A percentile compares a stretch with the other conserved stretches of the same genome.
Evolutionary conservation across 2,329 filamentous ascomycete species (phyloP).

Genomic region (Ceratocystis cacaofunesta): DNA sequence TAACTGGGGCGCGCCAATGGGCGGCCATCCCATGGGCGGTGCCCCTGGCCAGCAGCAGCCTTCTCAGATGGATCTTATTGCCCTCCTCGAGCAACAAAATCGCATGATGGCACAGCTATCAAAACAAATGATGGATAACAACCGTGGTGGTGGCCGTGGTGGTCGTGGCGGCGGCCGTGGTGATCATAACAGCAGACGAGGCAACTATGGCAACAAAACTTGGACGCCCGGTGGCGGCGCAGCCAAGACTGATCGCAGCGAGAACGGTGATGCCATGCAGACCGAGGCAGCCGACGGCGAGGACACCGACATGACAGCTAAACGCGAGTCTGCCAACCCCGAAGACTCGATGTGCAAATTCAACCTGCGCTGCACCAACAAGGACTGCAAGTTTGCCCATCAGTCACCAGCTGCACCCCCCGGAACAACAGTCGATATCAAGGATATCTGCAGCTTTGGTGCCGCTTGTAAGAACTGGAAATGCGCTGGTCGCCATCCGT

Average conservation of each 20-base stretch:
- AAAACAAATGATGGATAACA: constrained; percentile 38
- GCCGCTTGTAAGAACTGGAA: constrained; percentile 92
- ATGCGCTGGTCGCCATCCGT: constrained; percentile 82
- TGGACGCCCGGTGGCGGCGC: constrained; percentile 20
- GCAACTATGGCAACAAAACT: constrained; percentile 28
- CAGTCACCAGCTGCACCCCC: constrained; percentile 81
- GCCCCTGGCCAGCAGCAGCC: constrained; percentile 24
- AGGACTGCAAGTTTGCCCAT: constrained; percentile 83
- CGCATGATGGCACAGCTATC: constrained; percentile 69
- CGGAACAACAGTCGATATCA: constrained; percentile 61
- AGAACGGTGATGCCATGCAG: constrained; percentile 25
- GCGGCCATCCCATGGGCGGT: constrained; percentile 6
- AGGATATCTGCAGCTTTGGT: constrained; percentile 68
- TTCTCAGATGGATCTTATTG: constrained; percentile 46
- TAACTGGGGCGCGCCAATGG: constrained; percentile 24
- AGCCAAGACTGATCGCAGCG: constrained; percentile 17
- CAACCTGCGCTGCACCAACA: constrained; percentile 77
- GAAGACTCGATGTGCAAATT: constrained; percentile 69
- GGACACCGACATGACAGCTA: constrained; percentile 49
- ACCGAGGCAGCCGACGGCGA: constrained; percentile 28
- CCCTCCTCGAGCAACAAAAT: constrained; percentile 76
- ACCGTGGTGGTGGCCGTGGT: constrained; percentile 28
- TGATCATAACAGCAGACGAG: constrained; percentile 38
- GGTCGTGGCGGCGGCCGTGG: constrained; percentile 48
- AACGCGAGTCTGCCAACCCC: constrained; percentile 40